Evolutionary conservation across 805 yeast species (phyloP).

Genomic region (Middelhovenomyces tepae): DNA sequence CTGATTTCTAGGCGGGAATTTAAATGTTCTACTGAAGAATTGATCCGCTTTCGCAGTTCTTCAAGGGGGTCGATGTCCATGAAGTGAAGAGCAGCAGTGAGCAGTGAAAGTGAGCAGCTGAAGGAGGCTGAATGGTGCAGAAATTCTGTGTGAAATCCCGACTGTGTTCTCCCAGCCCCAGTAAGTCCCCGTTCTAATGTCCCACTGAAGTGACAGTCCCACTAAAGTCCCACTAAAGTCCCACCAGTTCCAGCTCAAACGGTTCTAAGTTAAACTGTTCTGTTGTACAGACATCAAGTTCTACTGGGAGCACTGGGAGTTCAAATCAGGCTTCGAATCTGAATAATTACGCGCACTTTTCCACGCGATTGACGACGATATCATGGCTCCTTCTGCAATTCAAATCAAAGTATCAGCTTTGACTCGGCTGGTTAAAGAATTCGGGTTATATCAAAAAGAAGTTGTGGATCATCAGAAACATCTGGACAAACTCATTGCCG

Average conservation of each 20-base stretch:
- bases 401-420: conserved; percentile 68
- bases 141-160: too few species aligned
- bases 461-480: conserved; percentile 41
- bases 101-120: too few species aligned
- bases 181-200: conserved; percentile 5
- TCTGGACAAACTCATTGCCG: conserved; percentile 39
- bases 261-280: neutral
- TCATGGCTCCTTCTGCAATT: conserved; percentile 49
- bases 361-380: conserved; percentile 2
- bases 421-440: conserved; percentile 60
- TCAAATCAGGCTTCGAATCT: too few species aligned
- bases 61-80: too few species aligned
- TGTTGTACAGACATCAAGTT: conserved; percentile 2
- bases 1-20: conserved; percentile 1
- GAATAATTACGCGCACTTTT: too few species aligned
- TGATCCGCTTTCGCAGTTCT: too few species aligned
- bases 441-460: conserved; percentile 50
- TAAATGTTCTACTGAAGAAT: too few species aligned
- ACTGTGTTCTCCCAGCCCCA: too few species aligned
- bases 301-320: too few species aligned
- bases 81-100: too few species aligned
- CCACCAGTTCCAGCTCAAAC: conserved; percentile 7
- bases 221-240: conserved; percentile 5
- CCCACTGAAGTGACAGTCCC: conserved; percentile 3
- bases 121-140: too few species aligned